These are phyloP conservation scores for Didymella segeticola DNA, from an alignment of 2,329 filamentous ascomycete genomes.

Conservation along the genomic window DNA sequence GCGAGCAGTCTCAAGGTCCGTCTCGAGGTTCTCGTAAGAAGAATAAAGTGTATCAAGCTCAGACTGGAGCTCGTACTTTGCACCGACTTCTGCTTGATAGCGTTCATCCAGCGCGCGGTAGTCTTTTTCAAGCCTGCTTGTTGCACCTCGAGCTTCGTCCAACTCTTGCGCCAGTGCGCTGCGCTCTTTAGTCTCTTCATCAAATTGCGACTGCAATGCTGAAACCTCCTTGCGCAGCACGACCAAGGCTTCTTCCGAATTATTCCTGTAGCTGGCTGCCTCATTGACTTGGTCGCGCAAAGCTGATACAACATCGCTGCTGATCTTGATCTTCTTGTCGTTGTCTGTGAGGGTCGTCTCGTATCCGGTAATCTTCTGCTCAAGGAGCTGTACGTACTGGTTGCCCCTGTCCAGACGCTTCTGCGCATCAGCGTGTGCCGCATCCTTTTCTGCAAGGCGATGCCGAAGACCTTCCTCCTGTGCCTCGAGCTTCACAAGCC, in stretches of 20 bases:
- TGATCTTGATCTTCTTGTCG: slow-evolving; percentile 30
- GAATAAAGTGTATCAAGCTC: slow-evolving; percentile 31
- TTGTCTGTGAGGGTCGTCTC: slow-evolving; percentile 34
- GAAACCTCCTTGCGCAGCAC: slow-evolving; percentile 25
- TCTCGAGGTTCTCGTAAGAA: slow-evolving; percentile 24
- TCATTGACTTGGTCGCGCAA: slow-evolving; percentile 36
- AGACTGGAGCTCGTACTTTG: slow-evolving; percentile 23
- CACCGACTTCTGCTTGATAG: slow-evolving; percentile 19
- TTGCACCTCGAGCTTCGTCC: slow-evolving; percentile 23
- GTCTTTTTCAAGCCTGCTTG: slow-evolving; percentile 30
- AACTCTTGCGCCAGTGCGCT: slow-evolving; percentile 31
- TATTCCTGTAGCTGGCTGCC: slow-evolving; percentile 27
- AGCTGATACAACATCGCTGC: slow-evolving; percentile 28
- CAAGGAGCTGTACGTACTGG: slow-evolving; percentile 29
- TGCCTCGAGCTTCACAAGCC: slow-evolving; percentile 29
- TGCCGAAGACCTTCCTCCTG: slow-evolving; percentile 32
- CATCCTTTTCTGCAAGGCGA: slow-evolving; percentile 32
- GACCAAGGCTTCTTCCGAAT: slow-evolving; percentile 31
- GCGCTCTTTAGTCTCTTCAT: slow-evolving; percentile 22
- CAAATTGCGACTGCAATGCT: slow-evolving; percentile 24
- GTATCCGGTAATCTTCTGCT: slow-evolving; percentile 32
- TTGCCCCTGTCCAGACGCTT: slow-evolving; percentile 30
- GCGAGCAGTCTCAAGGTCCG: slow-evolving; percentile 30
- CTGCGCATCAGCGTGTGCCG: slow-evolving; percentile 19
- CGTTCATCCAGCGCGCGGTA: slow-evolving; percentile 20